These are phyloP conservation scores for Protea cynaroides DNA, from an alignment of 164 flowering plant genomes.

Conservation along the genomic window DNA sequence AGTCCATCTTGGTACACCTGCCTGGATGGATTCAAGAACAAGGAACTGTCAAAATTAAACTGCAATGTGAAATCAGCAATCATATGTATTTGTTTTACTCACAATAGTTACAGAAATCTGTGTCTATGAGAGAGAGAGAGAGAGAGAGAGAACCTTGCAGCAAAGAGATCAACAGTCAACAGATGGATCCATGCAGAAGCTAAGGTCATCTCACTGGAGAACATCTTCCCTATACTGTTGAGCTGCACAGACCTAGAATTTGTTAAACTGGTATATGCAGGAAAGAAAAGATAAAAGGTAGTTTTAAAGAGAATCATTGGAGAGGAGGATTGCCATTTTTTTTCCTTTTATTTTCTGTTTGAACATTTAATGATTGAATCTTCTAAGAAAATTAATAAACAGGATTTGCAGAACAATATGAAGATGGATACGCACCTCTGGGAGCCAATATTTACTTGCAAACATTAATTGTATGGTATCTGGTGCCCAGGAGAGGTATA, in stretches of 20 bases:
- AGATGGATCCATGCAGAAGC: slow-evolving; percentile 98
- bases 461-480: slow-evolving; percentile 77
- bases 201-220: slow-evolving; percentile 79
- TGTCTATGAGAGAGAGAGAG: too few species aligned
- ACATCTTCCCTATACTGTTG: slow-evolving; percentile 77
- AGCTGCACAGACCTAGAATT: slow-evolving; percentile 39
- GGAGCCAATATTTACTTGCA: slow-evolving; percentile 86
- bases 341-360: too few species aligned
- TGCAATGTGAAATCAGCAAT: too few species aligned
- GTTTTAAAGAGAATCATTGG: background rate
- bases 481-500: slow-evolving; percentile 93
- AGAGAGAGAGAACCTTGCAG: slow-evolving; percentile 62
- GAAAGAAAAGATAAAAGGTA: background rate
- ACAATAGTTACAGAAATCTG: slow-evolving; percentile 7
- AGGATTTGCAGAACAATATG: too few species aligned
- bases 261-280: background rate
- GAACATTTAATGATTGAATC: background rate
- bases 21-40: slow-evolving; percentile 33
- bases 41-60: background rate
- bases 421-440: slow-evolving; percentile 54
- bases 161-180: slow-evolving; percentile 82
- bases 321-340: background rate
- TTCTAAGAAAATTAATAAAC: too few species aligned
- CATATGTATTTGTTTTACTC: background rate
- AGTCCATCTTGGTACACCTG: slow-evolving; percentile 80